phyloP scores from a whole-genome alignment of 345 rosid species.

The Sisymbrium altissimum region DNA sequence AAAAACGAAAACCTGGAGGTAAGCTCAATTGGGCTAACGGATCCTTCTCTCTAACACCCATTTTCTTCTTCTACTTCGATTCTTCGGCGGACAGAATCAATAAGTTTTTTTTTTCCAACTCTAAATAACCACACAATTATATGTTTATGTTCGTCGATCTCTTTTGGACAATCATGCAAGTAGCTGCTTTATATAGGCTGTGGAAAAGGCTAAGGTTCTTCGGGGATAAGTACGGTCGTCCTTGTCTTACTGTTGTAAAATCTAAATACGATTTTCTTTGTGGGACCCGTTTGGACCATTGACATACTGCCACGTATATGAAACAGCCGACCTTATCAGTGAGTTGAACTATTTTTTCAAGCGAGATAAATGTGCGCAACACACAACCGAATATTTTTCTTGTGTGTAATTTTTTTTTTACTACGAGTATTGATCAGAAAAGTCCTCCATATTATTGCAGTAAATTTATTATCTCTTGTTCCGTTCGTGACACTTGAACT shows the following conservation, averaged over 20 bases:
- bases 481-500: background rate
- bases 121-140: background rate
- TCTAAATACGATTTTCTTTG: constrained; percentile 26
- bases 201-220: constrained; percentile 9
- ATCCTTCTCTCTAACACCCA: constrained; percentile 70
- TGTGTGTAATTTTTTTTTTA: background rate
- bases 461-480: background rate
- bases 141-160: constrained; percentile 8
- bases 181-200: constrained; percentile 28
- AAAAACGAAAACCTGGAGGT: constrained; percentile 93
- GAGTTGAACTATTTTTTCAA: background rate
- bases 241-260: constrained; percentile 40
- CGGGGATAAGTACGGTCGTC: constrained; percentile 72
- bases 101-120: background rate
- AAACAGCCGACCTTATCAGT: constrained; percentile 27
- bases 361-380: constrained; percentile 22
- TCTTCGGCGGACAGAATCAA: background rate
- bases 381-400: background rate
- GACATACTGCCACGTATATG: constrained; percentile 21
- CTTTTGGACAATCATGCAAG: background rate
- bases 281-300: constrained; percentile 21
- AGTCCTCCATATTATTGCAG: background rate
- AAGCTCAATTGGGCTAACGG: constrained; percentile 75
- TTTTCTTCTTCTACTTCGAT: constrained; percentile 14
- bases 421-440: background rate